Conservation (phyloP, 352 stramenopile genomes). For the Thraustochytrium sp. region DNA sequence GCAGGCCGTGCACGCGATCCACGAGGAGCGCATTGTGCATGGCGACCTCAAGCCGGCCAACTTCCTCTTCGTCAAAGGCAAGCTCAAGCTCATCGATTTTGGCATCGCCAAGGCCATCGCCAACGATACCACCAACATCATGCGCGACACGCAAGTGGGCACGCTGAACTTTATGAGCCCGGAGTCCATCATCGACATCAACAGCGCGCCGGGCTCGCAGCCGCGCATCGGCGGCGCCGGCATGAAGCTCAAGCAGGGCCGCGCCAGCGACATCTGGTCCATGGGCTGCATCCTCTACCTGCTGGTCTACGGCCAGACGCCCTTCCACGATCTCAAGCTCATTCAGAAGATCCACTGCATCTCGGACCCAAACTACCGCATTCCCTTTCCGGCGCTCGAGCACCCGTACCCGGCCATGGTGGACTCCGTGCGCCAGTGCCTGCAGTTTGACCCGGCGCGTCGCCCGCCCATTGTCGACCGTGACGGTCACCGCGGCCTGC, state of each 20-base stretch:
- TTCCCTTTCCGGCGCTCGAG: slow-evolving; percentile 71
- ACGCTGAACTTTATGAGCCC: slow-evolving; percentile 83
- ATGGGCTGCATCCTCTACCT: slow-evolving; percentile 94
- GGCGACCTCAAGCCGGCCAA: slow-evolving; percentile 99
- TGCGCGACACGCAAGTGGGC: slow-evolving; percentile 99
- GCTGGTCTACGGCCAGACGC: slow-evolving; percentile 90
- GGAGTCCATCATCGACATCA: slow-evolving; percentile 96
- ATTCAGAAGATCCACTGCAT: slow-evolving; percentile 93
- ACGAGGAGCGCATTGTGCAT: slow-evolving; percentile 95
- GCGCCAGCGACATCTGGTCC: slow-evolving; percentile 94
- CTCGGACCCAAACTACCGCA: slow-evolving; percentile 79
- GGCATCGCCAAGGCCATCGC: slow-evolving; percentile 95
- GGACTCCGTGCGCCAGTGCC: slow-evolving; percentile 72
- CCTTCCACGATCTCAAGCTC: slow-evolving; percentile 86
- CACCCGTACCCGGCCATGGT: slow-evolving; percentile 67
- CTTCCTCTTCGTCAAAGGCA: slow-evolving; percentile 87
- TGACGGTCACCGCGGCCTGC: background rate
- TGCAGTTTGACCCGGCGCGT: slow-evolving; percentile 69
- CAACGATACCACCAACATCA: slow-evolving; percentile 78
- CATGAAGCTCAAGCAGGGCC: slow-evolving; percentile 99
- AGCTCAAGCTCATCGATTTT: slow-evolving; percentile 95
- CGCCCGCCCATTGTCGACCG: slow-evolving; percentile 69
- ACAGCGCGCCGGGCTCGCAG: slow-evolving; percentile 98
- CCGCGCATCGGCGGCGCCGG: slow-evolving; percentile 97
- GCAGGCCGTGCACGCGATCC: slow-evolving; percentile 93